Evolutionary conservation across 768 basidiomycete genomes (phyloP), one percentile per base, ranked within the genome.

Genomic region (Suillus alpinus): DNA sequence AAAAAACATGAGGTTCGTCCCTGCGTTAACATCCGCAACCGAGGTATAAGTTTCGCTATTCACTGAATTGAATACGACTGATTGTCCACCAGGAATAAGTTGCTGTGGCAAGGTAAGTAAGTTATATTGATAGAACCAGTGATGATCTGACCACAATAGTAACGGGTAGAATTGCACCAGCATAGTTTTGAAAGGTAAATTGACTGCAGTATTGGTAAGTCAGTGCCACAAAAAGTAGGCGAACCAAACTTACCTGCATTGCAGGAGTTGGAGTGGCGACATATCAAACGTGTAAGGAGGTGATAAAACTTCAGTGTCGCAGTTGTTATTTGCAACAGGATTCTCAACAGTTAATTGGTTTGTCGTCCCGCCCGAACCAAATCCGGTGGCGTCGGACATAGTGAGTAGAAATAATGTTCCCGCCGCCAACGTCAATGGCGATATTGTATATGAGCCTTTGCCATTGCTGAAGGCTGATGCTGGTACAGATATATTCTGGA

Each of bases 351-450:
- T 78, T 43, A 86, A 64, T 4, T 87, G 55, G 47, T 71, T 59
- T 13, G 83, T 80, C 31, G 78, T 77, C 29, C 88, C 90, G 2
- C 90, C 91, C 7, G 85, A 77, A 41, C 76, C 88, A 68, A 87
- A 90, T 0, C 88, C 89, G 31, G 81, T 82, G 16, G 84, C 77
- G 67, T 92, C 91, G 26, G 87, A 91, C 86, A 92, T 88, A 36
- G 83, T 79, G 23, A 87, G 61, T 14, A 90, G 52, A 51, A 90
- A 75, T 57, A 74, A 69, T 20, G 77, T 67, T 40, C 68, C 73
- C 7, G 74, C 66, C 16, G 70, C 34, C 41, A 86, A 72, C 2
- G 78, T 75, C 12, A 91, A 62, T 59, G 76, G 78, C 0, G 72
- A 51, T 31, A 80, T 67, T 9, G 78, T 73, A 67, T 78, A 89